Evolutionary conservation across 345 rosid genomes (phyloP).

Genomic region (Salix udensis): DNA sequence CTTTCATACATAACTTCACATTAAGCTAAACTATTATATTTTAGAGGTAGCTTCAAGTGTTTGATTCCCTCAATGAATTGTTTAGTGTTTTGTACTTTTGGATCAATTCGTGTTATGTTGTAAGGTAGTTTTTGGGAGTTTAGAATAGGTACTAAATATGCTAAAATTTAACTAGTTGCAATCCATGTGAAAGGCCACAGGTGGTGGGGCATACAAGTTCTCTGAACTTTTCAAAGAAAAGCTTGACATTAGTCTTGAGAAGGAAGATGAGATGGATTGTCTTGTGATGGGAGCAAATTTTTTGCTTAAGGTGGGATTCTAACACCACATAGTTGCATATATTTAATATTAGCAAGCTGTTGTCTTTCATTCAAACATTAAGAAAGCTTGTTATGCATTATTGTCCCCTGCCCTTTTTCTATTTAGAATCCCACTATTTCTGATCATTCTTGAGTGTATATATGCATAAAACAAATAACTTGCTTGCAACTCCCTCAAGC

Average conservation of each 20-base stretch:
- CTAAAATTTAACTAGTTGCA: slow-evolving; percentile 14
- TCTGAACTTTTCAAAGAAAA: slow-evolving; percentile 90
- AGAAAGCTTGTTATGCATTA: not conserved
- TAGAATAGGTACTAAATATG: not conserved
- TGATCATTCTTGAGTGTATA: not conserved
- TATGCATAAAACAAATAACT: not conserved
- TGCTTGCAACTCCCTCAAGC: not conserved
- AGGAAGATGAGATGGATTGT: slow-evolving; percentile 99
- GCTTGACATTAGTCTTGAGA: slow-evolving; percentile 89
- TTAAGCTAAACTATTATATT: not conserved
- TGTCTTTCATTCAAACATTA: not conserved
- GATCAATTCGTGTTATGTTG: not conserved
- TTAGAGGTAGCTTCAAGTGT: not conserved
- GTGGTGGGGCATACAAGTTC: slow-evolving; percentile 97
- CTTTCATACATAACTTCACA: not conserved
- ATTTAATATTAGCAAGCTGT: slow-evolving; percentile 3
- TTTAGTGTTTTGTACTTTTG: not conserved
- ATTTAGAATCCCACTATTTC: not conserved
- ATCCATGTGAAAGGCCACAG: slow-evolving; percentile 76
- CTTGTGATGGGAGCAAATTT: slow-evolving; percentile 98
- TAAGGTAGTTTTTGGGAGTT: not conserved
- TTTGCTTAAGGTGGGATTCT: slow-evolving; percentile 68
- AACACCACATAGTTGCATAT: not conserved
- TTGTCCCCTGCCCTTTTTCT: not conserved
- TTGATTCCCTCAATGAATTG: not conserved